These are phyloP conservation scores for Hyphopichia khmerensis DNA, from an alignment of 1,139 yeast species.

Conservation along the genomic window DNA sequence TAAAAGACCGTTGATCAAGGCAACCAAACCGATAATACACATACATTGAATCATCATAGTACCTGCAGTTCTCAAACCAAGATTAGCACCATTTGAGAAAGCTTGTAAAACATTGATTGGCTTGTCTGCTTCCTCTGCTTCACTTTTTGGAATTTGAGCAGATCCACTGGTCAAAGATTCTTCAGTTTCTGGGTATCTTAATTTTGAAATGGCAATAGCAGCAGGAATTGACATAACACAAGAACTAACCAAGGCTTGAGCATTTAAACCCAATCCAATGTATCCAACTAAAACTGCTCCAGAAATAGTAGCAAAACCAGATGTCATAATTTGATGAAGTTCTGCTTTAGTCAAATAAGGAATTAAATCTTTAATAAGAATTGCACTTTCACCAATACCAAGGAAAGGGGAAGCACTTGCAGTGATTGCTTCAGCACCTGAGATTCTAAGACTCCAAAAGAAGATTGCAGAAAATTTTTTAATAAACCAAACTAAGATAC, in stretches of 20 bases:
- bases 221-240: constrained; percentile 76
- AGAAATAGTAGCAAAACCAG: constrained; percentile 68
- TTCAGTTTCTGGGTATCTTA: constrained; percentile 63
- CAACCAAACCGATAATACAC: constrained; percentile 64
- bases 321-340: constrained; percentile 63
- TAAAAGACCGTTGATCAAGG: constrained; percentile 56
- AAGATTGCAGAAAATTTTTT: constrained; percentile 59
- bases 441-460: constrained; percentile 60
- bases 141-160: constrained; percentile 45
- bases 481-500: constrained; percentile 61
- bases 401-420: constrained; percentile 71
- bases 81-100: constrained; percentile 60
- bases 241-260: constrained; percentile 64
- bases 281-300: constrained; percentile 68
- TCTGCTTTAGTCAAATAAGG: constrained; percentile 64
- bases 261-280: constrained; percentile 62
- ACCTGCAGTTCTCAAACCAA: constrained; percentile 60
- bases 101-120: constrained; percentile 65
- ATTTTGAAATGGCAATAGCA: constrained; percentile 60
- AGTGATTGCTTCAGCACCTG: constrained; percentile 69
- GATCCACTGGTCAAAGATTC: constrained; percentile 51
- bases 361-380: constrained; percentile 60
- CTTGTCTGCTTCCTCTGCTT: constrained; percentile 36
- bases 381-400: constrained; percentile 69
- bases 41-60: constrained; percentile 60